A percentile compares a stretch with the other conserved stretches of the same genome.
These are phyloP conservation scores for Asterella californica DNA, from an alignment of 225 moss, liverwort and hornwort genomes.

Conservation along the genomic window DNA sequence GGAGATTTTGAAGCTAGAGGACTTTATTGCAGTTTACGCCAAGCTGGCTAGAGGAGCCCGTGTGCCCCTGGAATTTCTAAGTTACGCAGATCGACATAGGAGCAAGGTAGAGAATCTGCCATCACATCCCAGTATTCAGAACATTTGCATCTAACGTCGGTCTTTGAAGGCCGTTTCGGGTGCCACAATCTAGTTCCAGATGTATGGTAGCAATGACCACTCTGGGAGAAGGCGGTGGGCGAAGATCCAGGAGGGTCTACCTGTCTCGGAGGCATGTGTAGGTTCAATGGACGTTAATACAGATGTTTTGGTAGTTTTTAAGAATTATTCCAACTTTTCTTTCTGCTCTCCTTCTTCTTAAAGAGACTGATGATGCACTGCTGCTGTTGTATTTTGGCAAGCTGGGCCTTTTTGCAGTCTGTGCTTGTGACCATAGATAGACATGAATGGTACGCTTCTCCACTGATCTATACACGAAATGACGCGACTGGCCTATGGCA, in stretches of 20 bases:
- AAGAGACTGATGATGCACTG: conserved; percentile 4
- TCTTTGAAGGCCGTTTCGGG: background rate
- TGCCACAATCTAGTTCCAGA: background rate
- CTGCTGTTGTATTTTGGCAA: conserved; percentile 12
- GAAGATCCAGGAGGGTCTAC: background rate
- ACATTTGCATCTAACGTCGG: background rate
- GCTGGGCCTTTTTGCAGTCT: conserved; percentile 34
- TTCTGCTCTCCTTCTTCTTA: background rate
- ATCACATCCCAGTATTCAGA: background rate
- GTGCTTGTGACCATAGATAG: conserved; percentile 85
- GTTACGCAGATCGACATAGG: conserved; percentile 69
- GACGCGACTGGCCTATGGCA: conserved; percentile 82
- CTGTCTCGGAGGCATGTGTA: background rate
- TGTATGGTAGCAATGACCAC: background rate
- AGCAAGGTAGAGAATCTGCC: conserved; percentile 47
- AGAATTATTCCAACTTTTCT: background rate
- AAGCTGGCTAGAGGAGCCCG: conserved; percentile 63
- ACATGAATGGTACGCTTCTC: conserved; percentile 84
- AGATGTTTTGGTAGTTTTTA: background rate
- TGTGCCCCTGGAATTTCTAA: conserved; percentile 74
- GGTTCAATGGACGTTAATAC: background rate
- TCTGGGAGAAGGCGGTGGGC: too few species aligned
- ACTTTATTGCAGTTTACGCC: conserved; percentile 60
- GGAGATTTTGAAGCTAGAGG: conserved; percentile 60
- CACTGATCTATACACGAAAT: conserved; percentile 70